Conservation (phyloP, 2,329 filamentous ascomycete genomes). For the Chaetomium sp. region DNA sequence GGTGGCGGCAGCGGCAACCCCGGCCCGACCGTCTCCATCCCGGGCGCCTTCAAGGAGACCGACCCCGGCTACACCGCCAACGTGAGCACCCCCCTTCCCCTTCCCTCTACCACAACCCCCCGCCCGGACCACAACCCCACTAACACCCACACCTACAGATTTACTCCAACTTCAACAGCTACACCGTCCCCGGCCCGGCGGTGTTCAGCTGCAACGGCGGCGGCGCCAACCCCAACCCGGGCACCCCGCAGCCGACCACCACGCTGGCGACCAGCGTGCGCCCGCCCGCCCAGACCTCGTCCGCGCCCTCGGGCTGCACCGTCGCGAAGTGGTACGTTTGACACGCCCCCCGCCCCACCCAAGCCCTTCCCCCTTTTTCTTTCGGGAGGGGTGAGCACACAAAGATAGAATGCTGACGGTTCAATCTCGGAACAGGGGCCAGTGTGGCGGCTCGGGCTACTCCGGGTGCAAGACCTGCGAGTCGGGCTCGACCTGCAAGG, state of each 20-base stretch:
- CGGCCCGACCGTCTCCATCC: slow-evolving; percentile 42
- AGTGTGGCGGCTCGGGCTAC: slow-evolving; percentile 46
- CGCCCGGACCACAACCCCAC: not conserved
- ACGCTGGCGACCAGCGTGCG: slow-evolving; percentile 25
- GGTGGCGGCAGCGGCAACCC: slow-evolving; percentile 44
- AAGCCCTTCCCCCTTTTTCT: not conserved
- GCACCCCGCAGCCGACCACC: slow-evolving; percentile 8
- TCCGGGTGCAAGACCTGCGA: slow-evolving; percentile 43
- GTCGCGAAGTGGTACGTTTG: slow-evolving; percentile 37
- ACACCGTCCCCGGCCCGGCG: slow-evolving; percentile 35
- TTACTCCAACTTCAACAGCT: slow-evolving; percentile 35
- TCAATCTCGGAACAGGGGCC: slow-evolving; percentile 31
- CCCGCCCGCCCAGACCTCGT: slow-evolving; percentile 5
- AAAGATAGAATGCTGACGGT: not conserved
- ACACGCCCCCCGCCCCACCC: not conserved
- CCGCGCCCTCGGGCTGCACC: slow-evolving; percentile 24
- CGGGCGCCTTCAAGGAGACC: slow-evolving; percentile 47
- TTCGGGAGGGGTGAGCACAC: not conserved
- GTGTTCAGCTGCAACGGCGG: slow-evolving; percentile 28
- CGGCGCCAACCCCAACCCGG: slow-evolving; percentile 17
- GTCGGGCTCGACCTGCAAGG: slow-evolving; percentile 43
- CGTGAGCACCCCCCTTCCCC: slow-evolving; percentile 38
- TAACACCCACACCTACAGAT: slow-evolving; percentile 26
- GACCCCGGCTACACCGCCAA: slow-evolving; percentile 52
- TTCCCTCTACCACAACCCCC: too few relatives aligned